Evolutionary conservation across 2,329 filamentous ascomycete species (phyloP).

Genomic region (Endocalyx cinctus): DNA sequence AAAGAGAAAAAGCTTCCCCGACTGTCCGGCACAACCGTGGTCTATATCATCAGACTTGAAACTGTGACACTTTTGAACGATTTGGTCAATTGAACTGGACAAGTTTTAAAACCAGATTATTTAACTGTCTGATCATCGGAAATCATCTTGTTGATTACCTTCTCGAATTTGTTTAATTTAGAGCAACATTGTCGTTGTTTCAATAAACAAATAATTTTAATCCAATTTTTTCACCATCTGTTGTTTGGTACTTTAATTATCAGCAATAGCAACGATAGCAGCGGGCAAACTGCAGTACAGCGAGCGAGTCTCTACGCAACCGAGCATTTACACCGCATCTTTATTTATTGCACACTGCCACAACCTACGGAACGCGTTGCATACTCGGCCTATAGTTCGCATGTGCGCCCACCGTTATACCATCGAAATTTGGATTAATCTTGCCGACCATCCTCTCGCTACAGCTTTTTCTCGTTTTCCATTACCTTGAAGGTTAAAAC

Average conservation of each 20-base stretch:
- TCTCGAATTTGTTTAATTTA: too few species aligned
- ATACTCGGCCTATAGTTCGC: slow-evolving; percentile 19
- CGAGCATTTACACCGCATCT: too few species aligned
- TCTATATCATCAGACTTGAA: slow-evolving; percentile 28
- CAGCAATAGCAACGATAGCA: too few species aligned
- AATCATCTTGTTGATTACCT: slow-evolving; percentile 20
- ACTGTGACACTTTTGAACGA: slow-evolving; percentile 27
- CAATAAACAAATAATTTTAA: slow-evolving; percentile 39
- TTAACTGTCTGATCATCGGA: slow-evolving; percentile 24
- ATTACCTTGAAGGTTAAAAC: slow-evolving; percentile 37
- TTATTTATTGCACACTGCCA: slow-evolving; percentile 7
- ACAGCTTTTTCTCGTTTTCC: slow-evolving; percentile 25
- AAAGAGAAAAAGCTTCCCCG: too few species aligned
- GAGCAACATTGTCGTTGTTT: slow-evolving; percentile 31
- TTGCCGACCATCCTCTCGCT: slow-evolving; percentile 16
- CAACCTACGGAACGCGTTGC: slow-evolving; percentile 5
- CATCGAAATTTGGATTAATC: slow-evolving; percentile 14
- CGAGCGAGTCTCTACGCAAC: too few species aligned
- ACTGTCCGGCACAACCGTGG: slow-evolving; percentile 29
- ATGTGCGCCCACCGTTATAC: too few species aligned
- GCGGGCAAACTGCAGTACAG: too few species aligned
- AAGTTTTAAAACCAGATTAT: too few species aligned
- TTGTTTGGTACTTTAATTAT: slow-evolving; percentile 24
- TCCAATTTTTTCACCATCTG: slow-evolving; percentile 32
- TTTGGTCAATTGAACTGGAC: too few species aligned